phyloP scores from a whole-genome alignment of 306 rosid genomes.

The Cercis canadensis region DNA sequence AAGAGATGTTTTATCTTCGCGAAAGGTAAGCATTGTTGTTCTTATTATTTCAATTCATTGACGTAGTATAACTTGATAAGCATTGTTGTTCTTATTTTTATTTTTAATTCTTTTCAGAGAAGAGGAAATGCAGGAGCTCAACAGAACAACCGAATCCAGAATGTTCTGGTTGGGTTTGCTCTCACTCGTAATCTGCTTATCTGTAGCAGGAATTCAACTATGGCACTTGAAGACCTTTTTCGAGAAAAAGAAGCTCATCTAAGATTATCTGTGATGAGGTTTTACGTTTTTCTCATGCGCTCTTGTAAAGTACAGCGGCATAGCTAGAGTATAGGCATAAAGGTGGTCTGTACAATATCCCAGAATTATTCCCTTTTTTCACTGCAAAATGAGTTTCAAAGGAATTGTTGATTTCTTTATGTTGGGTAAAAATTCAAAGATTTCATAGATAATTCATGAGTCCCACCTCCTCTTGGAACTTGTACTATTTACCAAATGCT shows the following conservation, averaged over 20 bases:
- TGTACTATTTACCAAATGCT: too few relatives aligned
- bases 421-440: too few relatives aligned
- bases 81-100: conserved; percentile 16
- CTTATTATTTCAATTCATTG: not conserved
- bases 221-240: conserved; percentile 96
- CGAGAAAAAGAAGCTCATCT: conserved; percentile 93
- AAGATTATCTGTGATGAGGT: conserved; percentile 34
- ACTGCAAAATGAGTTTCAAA: conserved; percentile 26
- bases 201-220: conserved; percentile 80
- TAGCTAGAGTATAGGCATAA: conserved; percentile 38
- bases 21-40: conserved; percentile 58
- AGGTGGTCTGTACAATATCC: conserved; percentile 26
- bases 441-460: too few relatives aligned
- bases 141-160: conserved; percentile 63
- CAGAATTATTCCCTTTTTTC: conserved; percentile 19
- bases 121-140: conserved; percentile 93
- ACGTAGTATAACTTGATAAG: not conserved
- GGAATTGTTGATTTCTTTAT: not conserved
- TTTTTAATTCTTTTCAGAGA: conserved; percentile 58
- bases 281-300: conserved; percentile 6
- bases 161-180: conserved; percentile 88
- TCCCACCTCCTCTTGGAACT: too few relatives aligned
- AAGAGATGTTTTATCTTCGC: conserved; percentile 85
- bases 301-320: conserved; percentile 56
- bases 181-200: conserved; percentile 72